These are phyloP conservation scores for Pseudocercospora cruenta DNA, from an alignment of 2,329 filamentous ascomycete species.

Conservation along the genomic window DNA sequence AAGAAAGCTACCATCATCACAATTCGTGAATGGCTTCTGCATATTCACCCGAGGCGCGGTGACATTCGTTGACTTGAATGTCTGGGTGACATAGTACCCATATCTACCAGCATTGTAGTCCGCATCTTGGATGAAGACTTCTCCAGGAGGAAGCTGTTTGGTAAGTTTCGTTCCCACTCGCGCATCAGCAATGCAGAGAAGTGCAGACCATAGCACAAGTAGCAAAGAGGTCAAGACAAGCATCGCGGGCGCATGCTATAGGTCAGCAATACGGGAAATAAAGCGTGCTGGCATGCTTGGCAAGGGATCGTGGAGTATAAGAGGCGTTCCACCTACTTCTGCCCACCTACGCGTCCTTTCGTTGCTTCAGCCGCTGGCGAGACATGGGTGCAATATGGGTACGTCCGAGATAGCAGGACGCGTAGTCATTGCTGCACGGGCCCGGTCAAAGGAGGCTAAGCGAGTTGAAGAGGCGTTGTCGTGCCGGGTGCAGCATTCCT, in stretches of 20 bases:
- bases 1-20: conserved; percentile 35
- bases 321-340: background rate
- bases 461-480: background rate
- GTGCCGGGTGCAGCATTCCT: background rate
- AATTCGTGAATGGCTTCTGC: conserved; percentile 31
- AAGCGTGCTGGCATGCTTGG: conserved; percentile 1
- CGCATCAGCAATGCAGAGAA: conserved; percentile 8
- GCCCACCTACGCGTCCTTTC: conserved; percentile 1
- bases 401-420: conserved; percentile 5
- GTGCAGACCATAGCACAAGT: background rate
- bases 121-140: conserved; percentile 24
- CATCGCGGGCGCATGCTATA: background rate
- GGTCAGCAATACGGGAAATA: background rate
- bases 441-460: background rate
- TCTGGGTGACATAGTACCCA: conserved; percentile 41
- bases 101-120: conserved; percentile 41
- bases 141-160: conserved; percentile 16
- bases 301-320: conserved; percentile 2
- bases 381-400: conserved; percentile 2
- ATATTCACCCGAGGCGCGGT: conserved; percentile 39
- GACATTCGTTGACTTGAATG: conserved; percentile 38
- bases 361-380: background rate
- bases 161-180: conserved; percentile 10
- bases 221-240: conserved; percentile 4
- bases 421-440: conserved; percentile 9